Base-by-base conservation (phyloP, 2,329 filamentous ascomycete genomes). In the Penicillium palitans region DNA sequence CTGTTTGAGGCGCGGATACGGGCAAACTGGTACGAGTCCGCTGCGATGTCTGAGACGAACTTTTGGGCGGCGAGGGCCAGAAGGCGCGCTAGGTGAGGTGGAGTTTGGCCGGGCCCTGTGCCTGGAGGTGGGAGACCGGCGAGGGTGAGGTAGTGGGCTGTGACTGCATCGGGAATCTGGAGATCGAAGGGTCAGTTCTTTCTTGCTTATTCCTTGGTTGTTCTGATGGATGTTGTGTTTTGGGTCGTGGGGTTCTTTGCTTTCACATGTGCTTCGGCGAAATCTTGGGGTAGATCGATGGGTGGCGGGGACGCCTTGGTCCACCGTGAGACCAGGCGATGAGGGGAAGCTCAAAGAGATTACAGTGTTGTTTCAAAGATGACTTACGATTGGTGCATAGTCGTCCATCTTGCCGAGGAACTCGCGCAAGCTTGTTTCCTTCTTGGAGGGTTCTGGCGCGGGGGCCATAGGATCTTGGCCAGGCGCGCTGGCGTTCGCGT, bases 41-140 rank as follows among this genome's bases (percentile, higher is more conserved):
- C 93, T 2, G 95, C 95, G 65, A 99, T 91, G 75, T 99, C 95
- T 59, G 95, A 93, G 69, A 99, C 90, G 81, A 99, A 99, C 74
- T 99, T 99, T 73, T 99, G 95, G 0, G 95, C 96, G n/a, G 95
- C 95, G 9, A 99, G 89, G 2, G 95, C 93, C 44, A 99, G 89
- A 3, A 99, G 89, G 48, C 93, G 91, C 24, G 93, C 91, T 29
- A 99, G 89, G 58, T 93, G 91, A 21, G 89, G 89, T 69, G 96
- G 79, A 19, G 79, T 81, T 60, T 76, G 91, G 52, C 92, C 96
- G 68, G 95, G 89, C 0, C 91, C 93, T 40, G 92, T 91, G 6
- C 78, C 78, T 41, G 93, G 92, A 1, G 93, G 93, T 35, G 95
- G 93, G 4, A 99, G 90, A 53, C 95, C 95, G 65, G 93, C 92